These are phyloP conservation scores for Solanum dulcamara DNA, from an alignment of 257 asterid genomes.

Conservation along the genomic window DNA sequence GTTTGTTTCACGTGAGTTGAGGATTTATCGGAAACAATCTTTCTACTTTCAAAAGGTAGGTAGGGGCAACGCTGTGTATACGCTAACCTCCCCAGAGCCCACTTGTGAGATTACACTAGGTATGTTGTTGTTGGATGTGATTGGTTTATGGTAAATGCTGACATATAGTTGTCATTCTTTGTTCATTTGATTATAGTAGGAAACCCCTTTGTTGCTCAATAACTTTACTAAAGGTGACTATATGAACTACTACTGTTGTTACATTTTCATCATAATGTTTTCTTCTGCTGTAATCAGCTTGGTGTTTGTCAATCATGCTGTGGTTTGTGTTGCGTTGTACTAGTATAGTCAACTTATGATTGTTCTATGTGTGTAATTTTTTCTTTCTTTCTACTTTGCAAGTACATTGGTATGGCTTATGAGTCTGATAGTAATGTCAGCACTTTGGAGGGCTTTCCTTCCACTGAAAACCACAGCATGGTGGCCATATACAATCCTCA, in stretches of 20 bases:
- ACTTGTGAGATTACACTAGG: background rate
- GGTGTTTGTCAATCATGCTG: background rate
- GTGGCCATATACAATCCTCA: conserved; percentile 55
- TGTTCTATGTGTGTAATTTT: background rate
- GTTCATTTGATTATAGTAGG: background rate
- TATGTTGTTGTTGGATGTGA: background rate
- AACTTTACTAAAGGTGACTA: background rate
- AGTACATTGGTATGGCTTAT: conserved; percentile 84
- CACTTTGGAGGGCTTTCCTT: conserved; percentile 77
- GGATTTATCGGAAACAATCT: background rate
- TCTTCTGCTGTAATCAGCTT: background rate
- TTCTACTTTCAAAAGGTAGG: no score
- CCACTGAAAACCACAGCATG: conserved; percentile 49
- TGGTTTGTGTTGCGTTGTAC: background rate
- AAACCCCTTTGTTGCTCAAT: background rate
- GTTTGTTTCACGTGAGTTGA: background rate
- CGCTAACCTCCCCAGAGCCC: background rate
- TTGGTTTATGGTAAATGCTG: background rate
- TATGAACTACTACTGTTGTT: background rate
- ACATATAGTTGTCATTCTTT: background rate
- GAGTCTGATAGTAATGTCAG: conserved; percentile 78
- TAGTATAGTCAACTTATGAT: background rate
- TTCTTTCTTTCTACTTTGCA: background rate
- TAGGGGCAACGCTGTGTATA: background rate
- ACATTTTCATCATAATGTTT: background rate